Percentiles rank a stretch among this genome's conserved stretches.
These are phyloP conservation scores for Phlyctochytrium planicorne DNA, from an alignment of 192 early-diverging fungal species.

Conservation along the genomic window DNA sequence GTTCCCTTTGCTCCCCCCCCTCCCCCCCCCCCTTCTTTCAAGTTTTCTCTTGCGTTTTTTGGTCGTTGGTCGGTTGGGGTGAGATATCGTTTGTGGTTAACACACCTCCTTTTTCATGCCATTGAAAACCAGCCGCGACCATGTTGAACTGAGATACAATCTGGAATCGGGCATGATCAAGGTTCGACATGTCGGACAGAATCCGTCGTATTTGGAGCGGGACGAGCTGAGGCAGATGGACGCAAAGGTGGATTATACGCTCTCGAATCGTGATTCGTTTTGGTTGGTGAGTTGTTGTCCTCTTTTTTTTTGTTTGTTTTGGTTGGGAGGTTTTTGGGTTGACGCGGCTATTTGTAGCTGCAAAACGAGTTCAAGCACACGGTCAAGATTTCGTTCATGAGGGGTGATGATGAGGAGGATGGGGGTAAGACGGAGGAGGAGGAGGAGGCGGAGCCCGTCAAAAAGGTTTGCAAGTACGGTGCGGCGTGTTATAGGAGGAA, in stretches of 20 bases:
- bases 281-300: background rate
- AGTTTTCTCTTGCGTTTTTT: background rate
- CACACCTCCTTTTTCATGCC: background rate
- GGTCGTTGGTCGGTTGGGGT: background rate
- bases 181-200: background rate
- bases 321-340: background rate
- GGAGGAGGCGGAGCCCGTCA: background rate
- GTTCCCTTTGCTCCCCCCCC: too few species aligned
- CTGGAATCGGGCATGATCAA: background rate
- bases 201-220: background rate
- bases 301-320: background rate
- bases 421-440: background rate
- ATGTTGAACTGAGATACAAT: background rate
- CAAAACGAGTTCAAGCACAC: background rate
- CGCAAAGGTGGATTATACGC: background rate
- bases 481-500: conserved; percentile 33
- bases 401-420: background rate
- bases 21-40: too few species aligned
- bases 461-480: conserved; percentile 29
- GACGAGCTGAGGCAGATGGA: background rate
- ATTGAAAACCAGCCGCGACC: background rate
- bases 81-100: background rate
- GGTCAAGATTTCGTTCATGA: background rate
- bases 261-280: background rate
- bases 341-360: background rate